Evolutionary conservation across 1,284 basidiomycete genomes (phyloP).

Genomic region (Pyrrhoderma noxium): DNA sequence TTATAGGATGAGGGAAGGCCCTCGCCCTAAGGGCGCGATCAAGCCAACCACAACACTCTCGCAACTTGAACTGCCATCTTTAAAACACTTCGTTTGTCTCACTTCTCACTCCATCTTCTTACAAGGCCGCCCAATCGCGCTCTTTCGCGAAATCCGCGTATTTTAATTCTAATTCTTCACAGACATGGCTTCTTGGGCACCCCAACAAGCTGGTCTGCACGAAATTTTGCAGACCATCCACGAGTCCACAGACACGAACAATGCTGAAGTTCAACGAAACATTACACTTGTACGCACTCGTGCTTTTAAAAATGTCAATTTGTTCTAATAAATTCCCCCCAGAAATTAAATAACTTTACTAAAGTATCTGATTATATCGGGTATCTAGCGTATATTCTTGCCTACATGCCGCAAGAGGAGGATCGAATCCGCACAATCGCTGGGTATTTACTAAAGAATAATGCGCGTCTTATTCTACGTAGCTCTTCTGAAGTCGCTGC

Average conservation of each 20-base stretch:
- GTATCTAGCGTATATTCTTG: constrained; percentile 93
- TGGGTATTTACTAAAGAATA: constrained; percentile 96
- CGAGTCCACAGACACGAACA: constrained; percentile 71
- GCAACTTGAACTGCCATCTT: too few relatives aligned
- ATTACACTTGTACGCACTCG: constrained; percentile 63
- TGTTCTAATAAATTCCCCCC: too few relatives aligned
- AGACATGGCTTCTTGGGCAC: constrained; percentile 61
- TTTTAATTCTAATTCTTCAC: too few relatives aligned
- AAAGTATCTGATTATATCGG: constrained; percentile 90
- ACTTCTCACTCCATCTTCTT: too few relatives aligned
- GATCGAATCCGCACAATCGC: constrained; percentile 92
- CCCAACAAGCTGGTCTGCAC: constrained; percentile 69
- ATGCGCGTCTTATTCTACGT: constrained; percentile 65
- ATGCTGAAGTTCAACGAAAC: constrained; percentile 55
- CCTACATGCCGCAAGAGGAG: constrained; percentile 74
- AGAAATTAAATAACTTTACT: constrained; percentile 89
- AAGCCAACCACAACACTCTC: too few relatives aligned
- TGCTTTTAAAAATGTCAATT: constrained; percentile 20
- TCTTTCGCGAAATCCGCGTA: neutral
- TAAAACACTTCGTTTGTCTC: too few relatives aligned
- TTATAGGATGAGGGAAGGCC: too few relatives aligned
- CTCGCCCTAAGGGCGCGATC: too few relatives aligned
- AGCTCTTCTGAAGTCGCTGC: constrained; percentile 61
- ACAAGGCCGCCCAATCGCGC: constrained; percentile 3
- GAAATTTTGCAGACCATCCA: constrained; percentile 83